A percentile compares a stretch with the other conserved stretches of the same genome.
phyloP scores from a whole-genome alignment of 139 green algal species.

The Chlorokybus atmophyticus region DNA sequence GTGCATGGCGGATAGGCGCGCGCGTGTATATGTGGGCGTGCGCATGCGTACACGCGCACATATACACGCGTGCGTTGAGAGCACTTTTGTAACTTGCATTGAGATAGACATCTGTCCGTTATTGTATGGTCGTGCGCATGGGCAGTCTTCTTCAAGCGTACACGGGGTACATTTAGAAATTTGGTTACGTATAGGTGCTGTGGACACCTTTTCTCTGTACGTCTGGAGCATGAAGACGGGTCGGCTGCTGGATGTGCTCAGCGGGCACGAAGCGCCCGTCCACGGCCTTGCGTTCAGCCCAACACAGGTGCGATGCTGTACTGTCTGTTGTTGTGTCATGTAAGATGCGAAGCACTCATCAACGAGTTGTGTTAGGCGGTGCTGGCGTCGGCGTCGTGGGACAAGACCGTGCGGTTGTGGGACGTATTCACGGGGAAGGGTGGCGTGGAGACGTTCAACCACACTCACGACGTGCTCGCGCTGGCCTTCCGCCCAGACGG shows the following conservation, averaged over 20 bases:
- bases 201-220: conserved; percentile 54
- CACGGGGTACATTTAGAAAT: not conserved
- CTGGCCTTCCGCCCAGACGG: conserved; percentile 73
- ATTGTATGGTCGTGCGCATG: too few relatives aligned
- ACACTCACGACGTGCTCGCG: conserved; percentile 83
- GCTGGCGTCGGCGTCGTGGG: not conserved
- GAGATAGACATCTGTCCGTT: too few relatives aligned
- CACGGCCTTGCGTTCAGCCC: conserved; percentile 67
- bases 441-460: conserved; percentile 58
- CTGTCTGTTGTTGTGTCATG: not conserved
- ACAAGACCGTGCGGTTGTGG: conserved; percentile 60
- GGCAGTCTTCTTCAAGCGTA: too few relatives aligned
- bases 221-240: conserved; percentile 88
- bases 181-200: not conserved
- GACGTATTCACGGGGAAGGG: conserved; percentile 68
- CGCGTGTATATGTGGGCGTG: too few relatives aligned
- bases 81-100: too few relatives aligned
- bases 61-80: too few relatives aligned
- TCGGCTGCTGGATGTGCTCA: conserved; percentile 77
- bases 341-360: too few relatives aligned
- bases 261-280: conserved; percentile 82
- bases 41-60: too few relatives aligned
- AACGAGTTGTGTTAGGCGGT: too few relatives aligned
- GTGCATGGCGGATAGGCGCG: too few relatives aligned
- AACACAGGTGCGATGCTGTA: conserved; percentile 4